Evolutionary conservation across 2,329 filamentous ascomycete species (phyloP), one percentile per base, ranked within the genome.

Genomic region (Penicillium sp.): DNA sequence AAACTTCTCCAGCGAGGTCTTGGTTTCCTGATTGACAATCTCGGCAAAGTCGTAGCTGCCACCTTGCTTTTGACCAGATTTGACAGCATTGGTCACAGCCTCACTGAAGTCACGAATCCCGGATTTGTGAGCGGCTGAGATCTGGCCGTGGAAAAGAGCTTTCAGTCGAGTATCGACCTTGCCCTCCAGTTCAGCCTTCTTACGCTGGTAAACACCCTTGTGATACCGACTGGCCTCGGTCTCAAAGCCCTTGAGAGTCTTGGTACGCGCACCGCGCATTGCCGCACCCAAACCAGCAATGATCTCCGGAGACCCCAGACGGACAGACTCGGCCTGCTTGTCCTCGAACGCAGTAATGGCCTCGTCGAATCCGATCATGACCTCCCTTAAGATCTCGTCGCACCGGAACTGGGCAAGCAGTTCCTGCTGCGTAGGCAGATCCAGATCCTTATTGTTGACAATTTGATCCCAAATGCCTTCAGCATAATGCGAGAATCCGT

Each of bases 401-500:
- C 95, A 99, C 66, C 95, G 88, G 81, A 98, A 99, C 75, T 99
- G 95, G 11, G 95, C 95, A 55, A 99, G 84, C 48, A 99, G 84
- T 75, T 99, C 95, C 78, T 99, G 95, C 75, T 99, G 95, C 0
- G 95, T 98, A 3, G 95, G 95, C 60, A 99, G 79, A 77, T 99
- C 95, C 56, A 99, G 83, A 72, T 99, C 95, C 78, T 99, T 99
- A 83, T 99, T 99, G 81, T 94, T 90, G 69, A 96, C 93, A 73
- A 99, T 99, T 78, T 98, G 94, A 71, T 98, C 93, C 95, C 95
- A 99, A 47, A 99, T 87, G 42, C 93, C 92, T 73, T 95, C 88
- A 0, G 95, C 93, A 70, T 99, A 99, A 60, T 92, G 84, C 0
- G 94, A 91, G 73, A 98, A 95, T n/a, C 95, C 95, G 75, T 99